Evolutionary conservation across 306 rosid species (phyloP).

Genomic region (Notholithocarpus densiflorus): DNA sequence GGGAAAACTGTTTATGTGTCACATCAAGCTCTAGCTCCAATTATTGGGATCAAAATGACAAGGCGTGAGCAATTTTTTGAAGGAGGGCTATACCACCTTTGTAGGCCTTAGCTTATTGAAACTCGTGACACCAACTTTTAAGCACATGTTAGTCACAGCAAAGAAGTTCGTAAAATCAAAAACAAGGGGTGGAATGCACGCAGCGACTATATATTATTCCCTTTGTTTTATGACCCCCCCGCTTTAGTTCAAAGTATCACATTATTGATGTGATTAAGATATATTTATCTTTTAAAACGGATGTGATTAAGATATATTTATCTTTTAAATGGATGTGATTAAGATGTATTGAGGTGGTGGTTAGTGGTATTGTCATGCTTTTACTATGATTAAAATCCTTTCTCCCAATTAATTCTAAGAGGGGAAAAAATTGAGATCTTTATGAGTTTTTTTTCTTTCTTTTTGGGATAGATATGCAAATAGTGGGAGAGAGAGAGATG

Average conservation of each 20-base stretch:
- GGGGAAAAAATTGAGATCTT: too few relatives aligned
- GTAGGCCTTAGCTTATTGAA: conserved; percentile 8
- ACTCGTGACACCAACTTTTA: conserved; percentile 33
- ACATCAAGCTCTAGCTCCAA: conserved; percentile 15
- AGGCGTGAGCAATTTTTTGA: conserved; percentile 12
- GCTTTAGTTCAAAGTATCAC: not conserved
- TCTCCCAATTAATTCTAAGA: too few relatives aligned
- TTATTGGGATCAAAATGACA: conserved; percentile 2
- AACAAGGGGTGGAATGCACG: conserved; percentile 1
- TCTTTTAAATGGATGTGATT: too few relatives aligned
- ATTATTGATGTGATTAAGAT: not conserved
- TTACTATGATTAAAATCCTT: too few relatives aligned
- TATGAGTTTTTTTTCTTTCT: too few relatives aligned
- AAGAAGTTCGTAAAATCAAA: conserved; percentile 24
- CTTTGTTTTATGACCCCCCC: conserved; percentile 17
- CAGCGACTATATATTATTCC: conserved; percentile 11
- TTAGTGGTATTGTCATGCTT: too few relatives aligned
- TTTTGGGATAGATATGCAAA: too few relatives aligned
- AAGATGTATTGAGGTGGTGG: too few relatives aligned
- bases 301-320: too few relatives aligned
- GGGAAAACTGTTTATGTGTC: conserved; percentile 4
- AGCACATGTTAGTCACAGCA: conserved; percentile 27
- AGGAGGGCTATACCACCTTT: conserved; percentile 8
- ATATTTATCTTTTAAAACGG: not conserved
- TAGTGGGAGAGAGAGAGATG: too few relatives aligned